Evolutionary conservation across 768 basidiomycete species (phyloP), one percentile per base, ranked within the genome.

Genomic region (Lentinula lateritia): DNA sequence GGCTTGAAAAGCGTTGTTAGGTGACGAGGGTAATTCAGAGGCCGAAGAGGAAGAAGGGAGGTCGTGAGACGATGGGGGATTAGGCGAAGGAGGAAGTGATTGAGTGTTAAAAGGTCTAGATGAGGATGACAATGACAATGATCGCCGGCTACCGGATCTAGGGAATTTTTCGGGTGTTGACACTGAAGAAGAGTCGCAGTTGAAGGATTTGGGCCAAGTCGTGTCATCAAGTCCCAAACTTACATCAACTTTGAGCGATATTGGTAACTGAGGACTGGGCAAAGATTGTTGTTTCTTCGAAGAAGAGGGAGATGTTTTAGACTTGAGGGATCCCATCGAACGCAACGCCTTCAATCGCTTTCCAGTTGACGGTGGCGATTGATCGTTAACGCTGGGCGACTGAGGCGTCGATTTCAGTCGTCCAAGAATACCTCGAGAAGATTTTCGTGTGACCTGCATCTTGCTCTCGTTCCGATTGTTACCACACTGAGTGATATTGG

Each of bases 271-370:
- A 2, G 85, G 85, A 62, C 81, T 83, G 35, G 78, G 78, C 20
- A 8, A 41, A 6, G 76, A 70, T 42, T 59, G 43, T 20, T 36
- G 32, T 35, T 50, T 65, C 73, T 76, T 60, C 74, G 75, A 23
- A 66, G 70, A 64, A 4, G 72, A 62, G 4, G 66, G 62, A 8
- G 76, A 72, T 10, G 78, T 72, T 67, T 78, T 84, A 28, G 86
- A 81, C 68, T 87, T 88, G 46, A 93, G 76, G 13, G 91, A 93
- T 36, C 90, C 83, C 87, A 93, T 91, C 2, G 91, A 93, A 18
- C 88, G 84, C 62, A 93, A 75, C 6, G 80, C 88, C 71, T 91
- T 92, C 63, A 93, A 74, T 69, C 77, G 84, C 72, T 80, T 88
- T 16, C 76, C 74, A 13, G 80, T 56, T 45, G 67, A 66, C 23